Evolutionary conservation across 306 rosid genomes (phyloP).

Genomic region (Dalbergia cochinchinensis): DNA sequence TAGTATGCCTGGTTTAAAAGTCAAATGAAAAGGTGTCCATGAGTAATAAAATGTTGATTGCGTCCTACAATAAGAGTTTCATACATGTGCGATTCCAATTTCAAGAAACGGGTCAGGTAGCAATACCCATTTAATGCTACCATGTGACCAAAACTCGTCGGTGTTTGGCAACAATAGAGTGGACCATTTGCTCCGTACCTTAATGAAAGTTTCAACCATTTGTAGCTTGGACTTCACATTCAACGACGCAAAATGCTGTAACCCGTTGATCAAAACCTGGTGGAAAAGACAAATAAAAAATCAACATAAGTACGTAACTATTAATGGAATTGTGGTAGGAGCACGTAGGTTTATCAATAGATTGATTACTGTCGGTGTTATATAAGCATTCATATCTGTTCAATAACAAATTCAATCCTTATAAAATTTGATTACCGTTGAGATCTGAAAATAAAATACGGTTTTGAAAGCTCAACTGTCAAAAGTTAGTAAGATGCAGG

Average conservation of each 20-base stretch:
- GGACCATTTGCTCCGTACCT: slow-evolving; percentile 62
- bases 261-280: slow-evolving; percentile 97
- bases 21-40: slow-evolving; percentile 40
- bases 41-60: slow-evolving; percentile 26
- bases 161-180: slow-evolving; percentile 22
- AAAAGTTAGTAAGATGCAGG: slow-evolving; percentile 17
- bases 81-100: slow-evolving; percentile 27
- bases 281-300: slow-evolving; percentile 37
- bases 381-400: slow-evolving; percentile 27
- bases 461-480: slow-evolving; percentile 7
- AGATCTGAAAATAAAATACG: slow-evolving; percentile 36
- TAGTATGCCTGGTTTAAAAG: slow-evolving; percentile 83
- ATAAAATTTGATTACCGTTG: slow-evolving; percentile 10
- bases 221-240: slow-evolving; percentile 88
- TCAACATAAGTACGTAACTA: slow-evolving; percentile 1
- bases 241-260: slow-evolving; percentile 80
- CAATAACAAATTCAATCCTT: slow-evolving; percentile 5
- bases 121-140: slow-evolving; percentile 38
- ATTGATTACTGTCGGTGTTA: slow-evolving; percentile 19
- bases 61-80: slow-evolving; percentile 17
- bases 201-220: slow-evolving; percentile 88
- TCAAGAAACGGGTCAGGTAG: slow-evolving; percentile 13
- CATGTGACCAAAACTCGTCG: slow-evolving; percentile 10
- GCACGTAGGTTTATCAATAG: background rate
- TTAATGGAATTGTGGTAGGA: slow-evolving; percentile 27